Evolutionary conservation across 805 yeast species (phyloP).

Genomic region (Komagataella pastoris): DNA sequence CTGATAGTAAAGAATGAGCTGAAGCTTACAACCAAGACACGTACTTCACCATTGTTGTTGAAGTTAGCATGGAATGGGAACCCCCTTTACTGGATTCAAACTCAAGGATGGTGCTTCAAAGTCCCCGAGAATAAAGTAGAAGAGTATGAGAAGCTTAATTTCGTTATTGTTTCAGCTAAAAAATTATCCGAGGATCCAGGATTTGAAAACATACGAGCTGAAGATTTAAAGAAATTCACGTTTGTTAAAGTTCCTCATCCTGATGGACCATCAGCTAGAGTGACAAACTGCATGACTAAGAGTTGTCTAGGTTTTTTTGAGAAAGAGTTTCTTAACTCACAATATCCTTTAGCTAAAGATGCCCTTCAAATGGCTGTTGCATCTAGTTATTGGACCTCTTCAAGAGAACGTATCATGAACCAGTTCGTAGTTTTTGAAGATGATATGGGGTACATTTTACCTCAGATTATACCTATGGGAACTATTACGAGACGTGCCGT

Average conservation of each 20-base stretch:
- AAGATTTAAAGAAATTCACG: constrained; percentile 8
- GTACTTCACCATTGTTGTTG: constrained; percentile 66
- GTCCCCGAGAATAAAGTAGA: constrained; percentile 29
- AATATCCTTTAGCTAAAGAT: constrained; percentile 56
- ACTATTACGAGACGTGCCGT: constrained; percentile 94
- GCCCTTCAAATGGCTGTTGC: constrained; percentile 68
- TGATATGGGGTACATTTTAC: constrained; percentile 59
- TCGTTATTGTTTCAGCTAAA: constrained; percentile 11
- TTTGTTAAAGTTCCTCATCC: constrained; percentile 78
- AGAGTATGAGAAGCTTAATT: constrained; percentile 23
- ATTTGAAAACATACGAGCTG: constrained; percentile 4
- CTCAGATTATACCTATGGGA: constrained; percentile 85
- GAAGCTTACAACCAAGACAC: constrained; percentile 53
- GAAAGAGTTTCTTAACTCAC: constrained; percentile 57
- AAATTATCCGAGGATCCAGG: constrained; percentile 6
- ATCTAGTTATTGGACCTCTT: constrained; percentile 88
- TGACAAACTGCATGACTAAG: constrained; percentile 70
- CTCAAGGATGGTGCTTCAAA: constrained; percentile 81
- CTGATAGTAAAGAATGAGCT: constrained; percentile 26
- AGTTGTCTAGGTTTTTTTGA: constrained; percentile 62
- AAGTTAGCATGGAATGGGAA: constrained; percentile 74
- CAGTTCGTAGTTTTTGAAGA: constrained; percentile 71
- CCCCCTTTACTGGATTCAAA: constrained; percentile 72
- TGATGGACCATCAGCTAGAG: constrained; percentile 61
- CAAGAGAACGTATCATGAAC: constrained; percentile 67